Evolutionary conservation across 2,329 filamentous ascomycete genomes (phyloP).

Genomic region (Dryadomyces quercus-mongolicae): DNA sequence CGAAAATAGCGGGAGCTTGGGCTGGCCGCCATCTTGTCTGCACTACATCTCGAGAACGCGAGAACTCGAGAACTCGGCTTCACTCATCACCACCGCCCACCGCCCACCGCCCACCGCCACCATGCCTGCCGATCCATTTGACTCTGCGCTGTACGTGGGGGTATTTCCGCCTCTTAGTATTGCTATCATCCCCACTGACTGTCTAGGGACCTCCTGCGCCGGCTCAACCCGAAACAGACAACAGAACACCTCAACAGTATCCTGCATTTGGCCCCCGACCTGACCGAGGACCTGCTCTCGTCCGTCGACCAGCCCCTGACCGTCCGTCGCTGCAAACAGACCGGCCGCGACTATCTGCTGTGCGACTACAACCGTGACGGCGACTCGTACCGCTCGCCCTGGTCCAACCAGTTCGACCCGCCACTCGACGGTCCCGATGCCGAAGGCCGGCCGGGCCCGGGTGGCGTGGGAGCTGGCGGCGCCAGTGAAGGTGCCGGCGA

Average conservation of each 20-base stretch:
- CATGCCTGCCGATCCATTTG: constrained; percentile 50
- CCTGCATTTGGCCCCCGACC: constrained; percentile 75
- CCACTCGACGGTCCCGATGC: constrained; percentile 50
- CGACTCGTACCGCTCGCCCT: constrained; percentile 95
- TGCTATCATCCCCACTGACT: neutral
- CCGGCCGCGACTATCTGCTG: constrained; percentile 88
- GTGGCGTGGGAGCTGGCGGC: constrained; percentile 38
- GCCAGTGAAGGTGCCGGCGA: constrained; percentile 53
- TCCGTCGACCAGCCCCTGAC: constrained; percentile 93
- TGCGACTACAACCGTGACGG: constrained; percentile 99
- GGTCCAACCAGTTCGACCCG: constrained; percentile 97
- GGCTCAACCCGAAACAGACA: constrained; percentile 89
- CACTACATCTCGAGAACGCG: too few species aligned
- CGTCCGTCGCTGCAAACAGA: constrained; percentile 73
- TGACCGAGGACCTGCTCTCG: constrained; percentile 94
- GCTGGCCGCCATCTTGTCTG: too few species aligned
- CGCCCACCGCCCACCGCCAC: too few species aligned
- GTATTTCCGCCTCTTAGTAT: neutral
- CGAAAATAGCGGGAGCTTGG: neutral
- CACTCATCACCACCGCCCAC: neutral
- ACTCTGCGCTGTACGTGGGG: constrained; percentile 58
- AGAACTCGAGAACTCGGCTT: too few species aligned
- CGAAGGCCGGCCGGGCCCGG: constrained; percentile 28
- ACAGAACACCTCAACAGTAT: constrained; percentile 78
- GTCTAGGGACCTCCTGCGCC: constrained; percentile 85